Base-by-base conservation (phyloP, 257 asterid genomes). In the Pogostemon cablin region DNA sequence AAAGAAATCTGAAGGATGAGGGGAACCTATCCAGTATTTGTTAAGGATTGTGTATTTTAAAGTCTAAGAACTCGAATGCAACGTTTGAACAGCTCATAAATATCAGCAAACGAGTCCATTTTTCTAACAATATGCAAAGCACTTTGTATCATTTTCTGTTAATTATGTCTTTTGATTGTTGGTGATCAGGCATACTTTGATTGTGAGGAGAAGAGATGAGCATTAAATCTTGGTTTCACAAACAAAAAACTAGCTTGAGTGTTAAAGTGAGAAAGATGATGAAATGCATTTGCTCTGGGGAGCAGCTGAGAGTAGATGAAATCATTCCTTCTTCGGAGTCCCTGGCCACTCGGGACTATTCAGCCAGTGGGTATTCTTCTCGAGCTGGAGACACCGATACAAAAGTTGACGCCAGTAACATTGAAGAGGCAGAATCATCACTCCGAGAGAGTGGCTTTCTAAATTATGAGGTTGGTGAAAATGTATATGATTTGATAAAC, bases 271-370 rank as follows among this genome's bases (percentile, higher is more conserved):
- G 69, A 67, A 86, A 87, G 90, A 90, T 92, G 98, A 88, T 90
- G 97, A 92, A 92, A 76, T 90, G 98, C 83, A 92, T 92, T 71
- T 90, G 96, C 88, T 92, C 98, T 2, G 96, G 95, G 42, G 97
- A 92, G 80, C 95, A 87, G 49, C 34, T 87, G 5, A 71, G 83
- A 78, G 87, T 46, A 35, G 97, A 88, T 47, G 98, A 92, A 74
- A 81, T 73, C 34, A 84, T 87, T 64, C 93, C 83, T 58, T 92
- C 98, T 5, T 92, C 98, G 0, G 98, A 90, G 65, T 92, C 98
- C 43, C 82, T 90, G 20, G 98, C 98, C 4, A 92, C 98, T 62
- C 84, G 97, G 64, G 98, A 92, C 81, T 92, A 90, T 82, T 92
- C 98, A 10, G 97, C 91, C 15, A 85, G 98, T 59, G 96, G 93